Evolutionary conservation across 306 rosid genomes (phyloP).

Genomic region (Inga leiocalycina): DNA sequence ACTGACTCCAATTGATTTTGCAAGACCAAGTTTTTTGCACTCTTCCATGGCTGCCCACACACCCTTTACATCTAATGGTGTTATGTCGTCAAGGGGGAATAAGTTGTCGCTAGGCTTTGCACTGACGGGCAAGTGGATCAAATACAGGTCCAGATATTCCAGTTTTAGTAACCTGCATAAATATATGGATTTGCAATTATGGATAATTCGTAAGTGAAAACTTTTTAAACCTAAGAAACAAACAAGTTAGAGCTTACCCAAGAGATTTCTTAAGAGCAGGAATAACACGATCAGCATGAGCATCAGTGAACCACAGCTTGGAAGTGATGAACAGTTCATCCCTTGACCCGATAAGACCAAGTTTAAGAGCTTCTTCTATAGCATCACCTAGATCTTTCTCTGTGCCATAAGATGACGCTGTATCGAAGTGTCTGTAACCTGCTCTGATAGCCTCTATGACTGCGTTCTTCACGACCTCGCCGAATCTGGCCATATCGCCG

Average conservation of each 20-base stretch:
- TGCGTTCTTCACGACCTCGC: not conserved
- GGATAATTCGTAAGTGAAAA: too few species aligned
- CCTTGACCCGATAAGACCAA: not conserved
- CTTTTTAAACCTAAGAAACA: too few species aligned
- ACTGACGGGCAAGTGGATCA: conserved; percentile 48
- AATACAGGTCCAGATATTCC: conserved; percentile 51
- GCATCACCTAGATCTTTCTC: conserved; percentile 12
- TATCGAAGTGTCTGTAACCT: conserved; percentile 24
- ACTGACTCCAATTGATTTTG: conserved; percentile 53
- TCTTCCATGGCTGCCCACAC: conserved; percentile 51
- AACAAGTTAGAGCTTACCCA: too few species aligned
- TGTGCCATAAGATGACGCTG: not conserved
- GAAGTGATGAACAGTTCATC: conserved; percentile 23
- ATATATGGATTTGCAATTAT: too few species aligned
- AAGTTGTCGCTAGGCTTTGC: conserved; percentile 30
- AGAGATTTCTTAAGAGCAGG: not conserved
- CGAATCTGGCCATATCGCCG: too few species aligned
- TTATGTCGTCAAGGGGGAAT: conserved; percentile 6
- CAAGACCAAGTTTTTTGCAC: conserved; percentile 40
- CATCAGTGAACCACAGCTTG: conserved; percentile 7
- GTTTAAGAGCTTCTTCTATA: conserved; percentile 2
- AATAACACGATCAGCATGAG: not conserved
- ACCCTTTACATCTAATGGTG: conserved; percentile 40
- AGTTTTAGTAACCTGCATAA: conserved; percentile 37
- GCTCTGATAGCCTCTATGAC: not conserved